Base-by-base conservation (phyloP, 768 basidiomycete species). In the Lactarius sanguifluus region DNA sequence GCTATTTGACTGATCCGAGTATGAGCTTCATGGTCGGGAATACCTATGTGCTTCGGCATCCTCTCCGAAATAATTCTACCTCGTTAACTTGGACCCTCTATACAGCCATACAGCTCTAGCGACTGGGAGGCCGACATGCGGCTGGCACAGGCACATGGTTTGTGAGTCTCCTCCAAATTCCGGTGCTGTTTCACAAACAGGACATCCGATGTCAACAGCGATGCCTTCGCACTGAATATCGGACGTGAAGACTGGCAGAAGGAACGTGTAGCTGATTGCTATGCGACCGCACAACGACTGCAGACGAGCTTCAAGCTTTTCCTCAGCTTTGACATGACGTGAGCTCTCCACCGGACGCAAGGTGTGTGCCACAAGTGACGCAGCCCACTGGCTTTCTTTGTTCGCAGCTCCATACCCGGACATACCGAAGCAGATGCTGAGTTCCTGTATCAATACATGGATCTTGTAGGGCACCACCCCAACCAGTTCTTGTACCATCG, bases 251-350 rank as follows among this genome's bases (percentile, higher is more conserved):
- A 69, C 7, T 75, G 74, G 75, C 75, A 75, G 52, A 61, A 41
- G 25, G 64, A 60, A 7, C 69, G 73, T 3, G 71, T 73, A 2
- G 23, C 45, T 1, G 70, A 69, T 23, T 71, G 70, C 50, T 91
- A 85, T 72, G 72, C 80, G 54, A 85, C 87, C 38, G 88, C 88
- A 4, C 72, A 72, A 20, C 77, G 82, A 58, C 81, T 81, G 30
- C 64, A 65, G 3, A 65, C 64, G 43, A 62, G 50, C 13, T 78
- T 79, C 75, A 75, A 75, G 70, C 58, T 80, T 36, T 79, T 79
- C 66, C 43, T 80, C 20, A 76, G 72, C 59, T 76, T 80, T 65
- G 79, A 80, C 66, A 78, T 80, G 78, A 72, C 72, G 76, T 77
- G 62, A 38, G 61, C 23, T 25, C 47, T 32, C 23, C 56, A 20